Evolutionary conservation across 495 filamentous ascomycete species (phyloP).

Genomic region (Lichina pygmaea): DNA sequence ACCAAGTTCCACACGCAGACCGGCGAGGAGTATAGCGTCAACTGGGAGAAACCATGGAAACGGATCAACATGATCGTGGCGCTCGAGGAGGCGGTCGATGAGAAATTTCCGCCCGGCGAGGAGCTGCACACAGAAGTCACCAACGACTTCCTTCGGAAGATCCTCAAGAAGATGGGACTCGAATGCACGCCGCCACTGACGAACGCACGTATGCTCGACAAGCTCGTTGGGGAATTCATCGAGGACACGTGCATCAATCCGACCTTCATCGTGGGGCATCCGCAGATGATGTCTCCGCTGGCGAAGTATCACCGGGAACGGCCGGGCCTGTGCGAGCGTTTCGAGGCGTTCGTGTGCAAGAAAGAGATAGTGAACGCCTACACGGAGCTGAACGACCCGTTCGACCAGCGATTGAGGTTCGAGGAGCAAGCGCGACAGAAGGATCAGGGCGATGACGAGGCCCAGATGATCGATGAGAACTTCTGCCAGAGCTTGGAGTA

Average conservation of each 20-base stretch:
- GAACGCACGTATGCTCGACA: conserved; percentile 94
- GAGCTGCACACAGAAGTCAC: conserved; percentile 77
- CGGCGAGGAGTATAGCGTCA: conserved; percentile 66
- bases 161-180: conserved; percentile 72
- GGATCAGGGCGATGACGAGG: conserved; percentile 89
- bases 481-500: conserved; percentile 71
- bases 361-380: conserved; percentile 94
- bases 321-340: conserved; percentile 77
- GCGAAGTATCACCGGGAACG: conserved; percentile 77
- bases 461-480: conserved; percentile 82
- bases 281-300: conserved; percentile 91
- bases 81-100: conserved; percentile 65
- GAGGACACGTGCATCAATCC: conserved; percentile 86
- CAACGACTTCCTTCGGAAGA: conserved; percentile 54
- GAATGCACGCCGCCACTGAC: conserved; percentile 77
- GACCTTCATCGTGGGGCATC: conserved; percentile 84
- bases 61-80: conserved; percentile 91
- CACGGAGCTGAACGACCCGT: conserved; percentile 94
- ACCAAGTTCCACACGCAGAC: conserved; percentile 61
- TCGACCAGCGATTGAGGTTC: conserved; percentile 80
- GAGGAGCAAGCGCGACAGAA: conserved; percentile 94
- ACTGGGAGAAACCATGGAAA: conserved; percentile 91
- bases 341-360: conserved; percentile 93
- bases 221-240: conserved; percentile 86
- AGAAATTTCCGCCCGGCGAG: conserved; percentile 75